Base-by-base conservation (phyloP, 352 stramenopile species). In the Plasmopara halstedii region DNA sequence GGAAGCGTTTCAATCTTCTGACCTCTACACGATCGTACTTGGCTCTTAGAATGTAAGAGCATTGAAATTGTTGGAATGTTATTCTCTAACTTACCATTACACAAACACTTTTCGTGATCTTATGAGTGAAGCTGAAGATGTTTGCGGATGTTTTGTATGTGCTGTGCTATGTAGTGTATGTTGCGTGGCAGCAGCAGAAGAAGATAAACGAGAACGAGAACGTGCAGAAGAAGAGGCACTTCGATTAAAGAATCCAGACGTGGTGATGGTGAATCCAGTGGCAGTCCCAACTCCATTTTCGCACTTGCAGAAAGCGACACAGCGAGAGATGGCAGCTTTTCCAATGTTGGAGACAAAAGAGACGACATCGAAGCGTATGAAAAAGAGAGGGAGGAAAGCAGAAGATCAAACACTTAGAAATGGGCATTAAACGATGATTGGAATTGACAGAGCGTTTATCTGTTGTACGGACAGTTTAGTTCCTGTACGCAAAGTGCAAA, bases 171-270 rank as follows among this genome's bases (percentile, higher is more conserved):
- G 79, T 13, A 75, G 75, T 15, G 73, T 90, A 1, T 88, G 79
- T 53, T 87, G 70, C 39, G 79, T 87, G 3, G 79, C 76, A 5
- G 79, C 79, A 13, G 79, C 76, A 0, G 79, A 90, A 51, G 75
- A 90, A 58, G 79, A 85, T 53, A 88, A 90, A 64, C 64, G 74
- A 3, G 79, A 90, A 48, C 75, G 79, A 6, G 79, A 87, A 50
- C 71, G 73, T 25, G 63, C 59, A 2, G 74, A 56, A 17, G 61
- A 53, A 1, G 62, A 58, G 21, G 46, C 62, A 2, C 54, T 71
- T 21, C 56, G 53, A 10, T 45, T 83, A 43, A 89, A 83, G 55
- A 73, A 58, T 20, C 71, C 69, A 5, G 27, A 18, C 18, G 45
- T 72, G n/a, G 69, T 84, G 36, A 56, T 81, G 35, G 62, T 88